Evolutionary conservation across 192 early-diverging fungal genomes (phyloP).

Genomic region (Rhizophagus clarus): DNA sequence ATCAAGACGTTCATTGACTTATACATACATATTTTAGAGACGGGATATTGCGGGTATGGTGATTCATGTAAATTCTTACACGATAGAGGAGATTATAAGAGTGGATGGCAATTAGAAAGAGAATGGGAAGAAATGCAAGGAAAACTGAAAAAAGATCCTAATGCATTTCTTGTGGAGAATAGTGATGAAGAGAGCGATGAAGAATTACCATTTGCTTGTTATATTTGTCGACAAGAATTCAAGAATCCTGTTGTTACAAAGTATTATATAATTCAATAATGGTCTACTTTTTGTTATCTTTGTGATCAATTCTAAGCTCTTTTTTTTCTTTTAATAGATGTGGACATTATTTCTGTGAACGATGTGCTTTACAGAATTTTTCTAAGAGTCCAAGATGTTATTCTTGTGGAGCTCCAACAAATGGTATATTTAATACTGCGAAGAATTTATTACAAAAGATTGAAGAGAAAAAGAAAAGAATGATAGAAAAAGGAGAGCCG

Average conservation of each 20-base stretch:
- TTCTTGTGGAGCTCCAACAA: constrained; percentile 82
- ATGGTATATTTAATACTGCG: constrained; percentile 82
- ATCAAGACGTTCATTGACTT: not conserved
- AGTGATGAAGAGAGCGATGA: constrained; percentile 65
- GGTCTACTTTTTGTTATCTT: too few relatives aligned
- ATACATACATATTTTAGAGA: constrained; percentile 48
- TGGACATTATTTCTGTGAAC: constrained; percentile 96
- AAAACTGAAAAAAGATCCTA: constrained; percentile 53
- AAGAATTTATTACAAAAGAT: constrained; percentile 68
- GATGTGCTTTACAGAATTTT: constrained; percentile 86
- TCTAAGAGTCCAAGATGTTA: constrained; percentile 87
- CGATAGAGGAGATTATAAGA: constrained; percentile 96
- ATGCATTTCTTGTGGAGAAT: constrained; percentile 47
- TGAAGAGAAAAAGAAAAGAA: constrained; percentile 41
- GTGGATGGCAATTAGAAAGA: constrained; percentile 95
- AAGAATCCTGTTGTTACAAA: constrained; percentile 89
- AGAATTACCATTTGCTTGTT: constrained; percentile 92
- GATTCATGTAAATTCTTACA: constrained; percentile 98
- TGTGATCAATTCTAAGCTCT: not conserved
- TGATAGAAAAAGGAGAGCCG: constrained; percentile 31
- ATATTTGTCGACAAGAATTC: constrained; percentile 91
- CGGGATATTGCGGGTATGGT: constrained; percentile 95
- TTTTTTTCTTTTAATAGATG: constrained; percentile 55
- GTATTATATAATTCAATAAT: constrained; percentile 27
- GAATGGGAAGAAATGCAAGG: constrained; percentile 94